Base-by-base conservation (phyloP, 495 filamentous ascomycete genomes). In the Trichoderma asperelloides region DNA sequence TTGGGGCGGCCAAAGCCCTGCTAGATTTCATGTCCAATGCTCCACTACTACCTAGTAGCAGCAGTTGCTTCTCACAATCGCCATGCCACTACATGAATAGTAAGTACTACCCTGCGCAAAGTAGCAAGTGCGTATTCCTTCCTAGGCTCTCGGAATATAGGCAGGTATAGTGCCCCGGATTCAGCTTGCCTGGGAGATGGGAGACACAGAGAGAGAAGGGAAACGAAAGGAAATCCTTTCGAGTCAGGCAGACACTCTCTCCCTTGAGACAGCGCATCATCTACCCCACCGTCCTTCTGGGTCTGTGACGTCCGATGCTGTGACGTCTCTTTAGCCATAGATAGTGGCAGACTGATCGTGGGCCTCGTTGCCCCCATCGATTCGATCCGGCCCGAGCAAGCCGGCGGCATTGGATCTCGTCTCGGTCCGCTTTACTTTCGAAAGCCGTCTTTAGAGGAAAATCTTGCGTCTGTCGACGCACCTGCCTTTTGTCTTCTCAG, bases 351-450 rank as follows among this genome's bases (percentile, higher is more conserved):
- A 60, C 27, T 30, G 9, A 12, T 30, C n/a, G 49, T 25, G 23
- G 11, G 23, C 25, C 55, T 60, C 55, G 12, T 60, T 18, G 43
- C n/a, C 43, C 13, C 15, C n/a, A 37, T 47, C 43, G 43, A 16
- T 13, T 28, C 55, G 55, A 60, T 60, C 55, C 55, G 55, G 55
- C 55, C 55, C 55, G 55, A 28, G 23, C 55, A 60, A 18, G 55
- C 55, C 55, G 55, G 25, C 55, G 27, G 33, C 33, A 37, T 8
- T 28, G 55, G 27, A 28, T 27, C 55, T 60, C 27, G 55, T 60
- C 27, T 60, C 55, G 55, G 55, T 60, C 55, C 55, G 55, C 27
- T 25, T 21, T 30, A n/a, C 55, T 60, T 23, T 51, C 18, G 5
- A 37, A 37, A 7, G 33, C 33, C 33, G 5, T 8, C 21, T 25